A percentile compares a stretch with the other conserved stretches of the same genome.
Conservation (phyloP, 2,329 filamentous ascomycete species). For the Colletotrichum higginsianum region DNA sequence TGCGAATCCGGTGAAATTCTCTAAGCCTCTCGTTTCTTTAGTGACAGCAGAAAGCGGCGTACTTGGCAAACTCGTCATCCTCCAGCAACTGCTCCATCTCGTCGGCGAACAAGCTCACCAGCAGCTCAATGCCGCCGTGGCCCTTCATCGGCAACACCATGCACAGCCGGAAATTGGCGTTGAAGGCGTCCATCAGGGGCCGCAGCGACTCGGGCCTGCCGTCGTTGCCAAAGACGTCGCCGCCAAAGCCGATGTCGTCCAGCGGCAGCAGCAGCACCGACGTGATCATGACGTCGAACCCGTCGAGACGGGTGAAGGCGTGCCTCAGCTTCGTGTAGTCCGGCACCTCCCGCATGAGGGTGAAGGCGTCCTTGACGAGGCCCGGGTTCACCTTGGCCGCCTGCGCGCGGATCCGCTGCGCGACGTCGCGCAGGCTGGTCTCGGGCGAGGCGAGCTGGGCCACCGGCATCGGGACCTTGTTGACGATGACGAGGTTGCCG, state of each 20-base stretch:
- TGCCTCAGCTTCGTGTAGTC: constrained; percentile 47
- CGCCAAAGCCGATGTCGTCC: constrained; percentile 49
- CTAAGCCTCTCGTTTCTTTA: not conserved
- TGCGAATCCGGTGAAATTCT: no score
- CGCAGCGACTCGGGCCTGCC: constrained; percentile 49
- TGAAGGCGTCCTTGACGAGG: constrained; percentile 50
- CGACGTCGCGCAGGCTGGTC: constrained; percentile 48
- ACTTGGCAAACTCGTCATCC: constrained; percentile 49
- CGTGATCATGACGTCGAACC: constrained; percentile 48
- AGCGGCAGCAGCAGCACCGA: constrained; percentile 48
- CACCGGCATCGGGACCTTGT: constrained; percentile 46
- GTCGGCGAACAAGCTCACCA: constrained; percentile 48
- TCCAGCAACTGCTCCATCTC: constrained; percentile 48
- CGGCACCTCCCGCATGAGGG: constrained; percentile 46
- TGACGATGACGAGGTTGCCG: constrained; percentile 49
- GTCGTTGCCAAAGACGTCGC: constrained; percentile 46
- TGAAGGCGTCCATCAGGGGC: constrained; percentile 48
- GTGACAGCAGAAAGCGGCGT: constrained; percentile 40
- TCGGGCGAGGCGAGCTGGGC: constrained; percentile 47
- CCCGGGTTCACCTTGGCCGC: constrained; percentile 46
- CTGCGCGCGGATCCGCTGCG: constrained; percentile 46
- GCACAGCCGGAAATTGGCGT: constrained; percentile 46
- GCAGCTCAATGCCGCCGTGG: constrained; percentile 49
- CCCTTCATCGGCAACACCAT: constrained; percentile 49
- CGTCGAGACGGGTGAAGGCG: constrained; percentile 48